phyloP scores from a whole-genome alignment of 768 basidiomycete genomes.

The Suillus variegatus region DNA sequence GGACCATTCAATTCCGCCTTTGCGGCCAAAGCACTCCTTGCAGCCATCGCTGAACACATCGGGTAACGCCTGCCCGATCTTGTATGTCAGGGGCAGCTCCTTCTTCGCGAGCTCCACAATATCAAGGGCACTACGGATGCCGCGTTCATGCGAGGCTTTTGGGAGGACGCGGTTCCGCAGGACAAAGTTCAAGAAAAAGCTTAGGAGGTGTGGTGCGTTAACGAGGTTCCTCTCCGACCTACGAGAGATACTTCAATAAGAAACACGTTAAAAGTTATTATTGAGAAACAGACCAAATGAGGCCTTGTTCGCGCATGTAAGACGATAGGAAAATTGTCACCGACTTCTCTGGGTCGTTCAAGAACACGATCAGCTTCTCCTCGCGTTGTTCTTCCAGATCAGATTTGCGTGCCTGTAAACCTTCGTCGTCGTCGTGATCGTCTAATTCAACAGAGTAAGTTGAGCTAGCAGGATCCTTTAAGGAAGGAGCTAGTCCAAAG shows the following conservation, averaged over 20 bases:
- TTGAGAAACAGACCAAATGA: constrained; percentile 56
- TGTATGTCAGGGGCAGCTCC: too few species aligned
- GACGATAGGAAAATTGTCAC: constrained; percentile 72
- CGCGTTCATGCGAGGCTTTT: too few species aligned
- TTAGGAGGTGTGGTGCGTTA: constrained; percentile 53
- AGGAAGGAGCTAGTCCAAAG: constrained; percentile 2
- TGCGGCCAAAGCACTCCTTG: constrained; percentile 48
- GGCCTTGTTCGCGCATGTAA: constrained; percentile 64
- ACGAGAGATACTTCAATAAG: constrained; percentile 13
- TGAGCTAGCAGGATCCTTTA: constrained; percentile 29
- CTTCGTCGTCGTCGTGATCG: constrained; percentile 33
- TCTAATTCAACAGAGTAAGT: constrained; percentile 14
- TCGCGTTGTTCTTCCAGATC: constrained; percentile 41
- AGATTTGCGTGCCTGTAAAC: constrained; percentile 36
- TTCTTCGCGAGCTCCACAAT: too few species aligned
- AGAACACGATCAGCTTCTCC: constrained; percentile 50
- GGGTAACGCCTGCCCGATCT: too few species aligned
- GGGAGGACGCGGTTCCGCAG: too few species aligned
- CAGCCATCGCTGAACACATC: constrained; percentile 35
- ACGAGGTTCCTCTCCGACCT: constrained; percentile 52
- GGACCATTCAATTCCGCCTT: constrained; percentile 41
- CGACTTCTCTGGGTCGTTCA: constrained; percentile 59
- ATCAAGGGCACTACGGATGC: too few species aligned
- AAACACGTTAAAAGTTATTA: background rate
- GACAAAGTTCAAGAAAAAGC: constrained; percentile 58